phyloP scores from a whole-genome alignment of 2,329 filamentous ascomycete species.

The Alternaria ventricosa region DNA sequence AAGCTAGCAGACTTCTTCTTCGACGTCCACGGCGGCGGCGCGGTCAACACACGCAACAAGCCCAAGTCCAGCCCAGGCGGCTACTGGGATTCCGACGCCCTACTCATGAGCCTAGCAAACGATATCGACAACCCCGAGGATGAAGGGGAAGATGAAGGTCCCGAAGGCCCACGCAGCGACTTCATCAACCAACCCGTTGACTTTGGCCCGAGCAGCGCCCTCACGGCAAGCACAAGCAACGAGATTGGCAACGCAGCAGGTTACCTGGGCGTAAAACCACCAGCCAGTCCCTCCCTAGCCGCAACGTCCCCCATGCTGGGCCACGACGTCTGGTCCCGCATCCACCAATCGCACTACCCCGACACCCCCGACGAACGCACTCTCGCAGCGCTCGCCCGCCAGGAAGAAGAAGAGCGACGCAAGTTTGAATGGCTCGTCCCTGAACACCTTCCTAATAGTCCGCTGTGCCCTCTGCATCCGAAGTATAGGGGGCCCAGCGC shows the following conservation, averaged over 20 bases:
- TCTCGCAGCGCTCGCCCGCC: conserved; percentile 10
- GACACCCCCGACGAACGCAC: conserved; percentile 6
- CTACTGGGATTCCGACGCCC: conserved; percentile 45
- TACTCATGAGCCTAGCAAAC: conserved; percentile 42
- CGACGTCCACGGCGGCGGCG: conserved; percentile 24
- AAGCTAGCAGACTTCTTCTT: conserved; percentile 46
- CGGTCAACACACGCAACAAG: conserved; percentile 5
- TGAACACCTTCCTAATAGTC: conserved; percentile 54
- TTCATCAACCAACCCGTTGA: not conserved
- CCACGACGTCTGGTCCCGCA: conserved; percentile 23
- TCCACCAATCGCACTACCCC: conserved; percentile 8
- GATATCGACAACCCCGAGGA: conserved; percentile 18
- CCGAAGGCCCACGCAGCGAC: conserved; percentile 19
- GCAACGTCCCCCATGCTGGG: not conserved
- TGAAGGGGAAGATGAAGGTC: conserved; percentile 30
- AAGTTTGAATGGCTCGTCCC: conserved; percentile 51
- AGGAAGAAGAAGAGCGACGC: conserved; percentile 33
- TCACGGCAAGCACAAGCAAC: not conserved
- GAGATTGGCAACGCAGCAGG: not conserved
- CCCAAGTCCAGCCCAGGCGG: conserved; percentile 21
- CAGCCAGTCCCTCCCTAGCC: not conserved
- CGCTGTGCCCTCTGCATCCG: conserved; percentile 52
- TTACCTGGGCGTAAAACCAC: conserved; percentile 16
- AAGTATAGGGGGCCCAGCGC: conserved; percentile 48
- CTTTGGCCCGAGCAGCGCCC: conserved; percentile 5